Evolutionary conservation across 805 yeast genomes (phyloP).

Genomic region (Suhomyces kilbournensis): DNA sequence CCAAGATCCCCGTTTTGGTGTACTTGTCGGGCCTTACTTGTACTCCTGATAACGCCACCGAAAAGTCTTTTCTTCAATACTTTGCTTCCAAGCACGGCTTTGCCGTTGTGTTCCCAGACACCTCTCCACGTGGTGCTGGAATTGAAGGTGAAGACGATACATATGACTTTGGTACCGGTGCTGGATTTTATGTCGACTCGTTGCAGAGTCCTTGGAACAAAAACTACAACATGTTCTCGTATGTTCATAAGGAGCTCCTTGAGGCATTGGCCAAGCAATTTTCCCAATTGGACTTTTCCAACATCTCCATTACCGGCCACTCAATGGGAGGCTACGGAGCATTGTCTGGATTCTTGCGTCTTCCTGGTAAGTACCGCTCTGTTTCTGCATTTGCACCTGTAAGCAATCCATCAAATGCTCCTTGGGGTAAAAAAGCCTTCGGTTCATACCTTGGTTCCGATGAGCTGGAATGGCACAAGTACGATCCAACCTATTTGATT

Average conservation of each 20-base stretch:
- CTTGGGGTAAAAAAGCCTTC: slow-evolving; percentile 90
- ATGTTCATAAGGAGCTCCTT: slow-evolving; percentile 73
- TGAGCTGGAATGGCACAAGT: slow-evolving; percentile 60
- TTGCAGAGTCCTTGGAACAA: slow-evolving; percentile 65
- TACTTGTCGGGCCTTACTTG: slow-evolving; percentile 90
- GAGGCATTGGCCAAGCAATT: slow-evolving; percentile 43
- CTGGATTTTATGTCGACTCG: slow-evolving; percentile 92
- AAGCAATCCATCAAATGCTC: slow-evolving; percentile 67
- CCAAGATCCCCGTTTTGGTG: slow-evolving; percentile 65
- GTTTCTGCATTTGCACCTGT: slow-evolving; percentile 93
- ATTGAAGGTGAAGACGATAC: slow-evolving; percentile 77
- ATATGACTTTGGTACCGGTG: slow-evolving; percentile 93
- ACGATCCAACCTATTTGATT: slow-evolving; percentile 83
- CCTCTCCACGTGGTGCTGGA: slow-evolving; percentile 87
- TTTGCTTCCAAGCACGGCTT: slow-evolving; percentile 80
- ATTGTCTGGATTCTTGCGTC: slow-evolving; percentile 57
- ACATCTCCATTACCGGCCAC: slow-evolving; percentile 84
- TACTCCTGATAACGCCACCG: slow-evolving; percentile 89
- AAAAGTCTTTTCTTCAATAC: slow-evolving; percentile 84
- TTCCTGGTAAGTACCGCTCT: slow-evolving; percentile 71
- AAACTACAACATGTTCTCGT: slow-evolving; percentile 84
- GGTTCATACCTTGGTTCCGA: slow-evolving; percentile 69
- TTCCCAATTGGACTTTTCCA: slow-evolving; percentile 56
- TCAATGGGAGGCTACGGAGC: slow-evolving; percentile 99
- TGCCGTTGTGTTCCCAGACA: slow-evolving; percentile 91